Evolutionary conservation across 352 stramenopile species (phyloP), one percentile per base, ranked within the genome.

Genomic region (Pythium volutum): DNA sequence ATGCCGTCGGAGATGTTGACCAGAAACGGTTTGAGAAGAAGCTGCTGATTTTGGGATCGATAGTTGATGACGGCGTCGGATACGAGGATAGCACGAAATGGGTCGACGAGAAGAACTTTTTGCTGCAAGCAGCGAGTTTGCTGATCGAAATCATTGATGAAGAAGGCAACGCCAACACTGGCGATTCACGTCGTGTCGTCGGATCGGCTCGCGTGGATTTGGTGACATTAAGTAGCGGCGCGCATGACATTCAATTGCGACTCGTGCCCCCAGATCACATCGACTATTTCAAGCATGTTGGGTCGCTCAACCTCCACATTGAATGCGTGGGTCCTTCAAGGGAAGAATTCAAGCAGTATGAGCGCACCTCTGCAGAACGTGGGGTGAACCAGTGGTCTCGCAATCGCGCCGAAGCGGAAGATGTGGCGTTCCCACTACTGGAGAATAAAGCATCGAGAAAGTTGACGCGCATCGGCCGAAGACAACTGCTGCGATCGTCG

Each of bases 261-360:
- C 55, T 91, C 23, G 41, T 88, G 12, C 79, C 81, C 26, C 46
- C 61, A 11, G 66, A 71, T 11, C 52, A 33, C 16, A 47, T 71
- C 0, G 70, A 79, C 25, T 89, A 87, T 34, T 82, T 78, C 65
- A 88, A 79, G 25, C 82, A 69, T 50, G 64, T 81, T 23, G 81
- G 81, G 0, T 77, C 72, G 1, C 23, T 89, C 8, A 72, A 69
- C 26, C 15, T 85, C 8, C 61, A 72, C 4, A 56, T 88, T 7
- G 56, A 68, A 2, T 74, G 67, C 22, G 42, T 43, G 1, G 59
- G 74, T 22, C 36, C 53, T 8, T 41, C 55, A 1, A 59, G 62
- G 9, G n/a, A 46, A 7, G 64, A 58, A 3, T 45, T 64, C 4
- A 58, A 70, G 20, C 12, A 36, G 48, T 46, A 55, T 45, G 49